Evolutionary conservation across 768 basidiomycete species (phyloP), one percentile per base, ranked within the genome.

Genomic region (Boletales sp.): DNA sequence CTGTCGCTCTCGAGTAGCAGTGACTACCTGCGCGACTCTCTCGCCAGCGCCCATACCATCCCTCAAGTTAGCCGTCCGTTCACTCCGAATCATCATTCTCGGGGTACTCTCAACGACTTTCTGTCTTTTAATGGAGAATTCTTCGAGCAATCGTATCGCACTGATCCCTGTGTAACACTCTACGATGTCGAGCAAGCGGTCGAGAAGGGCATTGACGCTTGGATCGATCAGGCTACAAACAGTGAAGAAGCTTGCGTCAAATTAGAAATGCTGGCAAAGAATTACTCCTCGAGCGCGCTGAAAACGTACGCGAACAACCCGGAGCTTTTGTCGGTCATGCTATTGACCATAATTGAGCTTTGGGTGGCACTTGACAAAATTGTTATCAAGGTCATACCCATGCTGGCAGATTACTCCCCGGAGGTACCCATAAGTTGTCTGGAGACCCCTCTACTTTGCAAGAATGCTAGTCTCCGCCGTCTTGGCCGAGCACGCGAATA

Each of bases 281-380:
- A 53, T 5, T 71, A 75, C 42, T 57, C 59, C 5, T 48, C 54
- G 1, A 49, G 58, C 1, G 68, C 75, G 1, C 25, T 42, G 19
- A 32, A 17, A 1, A 46, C 56, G 8, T 75, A 74, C 44, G 43
- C 46, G 13, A 53, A 55, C 19, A 74, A 68, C 39, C 70, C 75
- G 8, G 74, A 77, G 49, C 43, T 54, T 15, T 35, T 57, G 5
- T 70, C 69, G 15, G 47, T 72, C 15, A 74, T 79, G 69, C 54
- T 80, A 32, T 62, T 81, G 43, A 74, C 73, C 5, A 50, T 73
- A 30, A 57, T 79, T 18, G 71, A 76, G 30, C 62, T 81, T 15
- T 81, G 80, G 79, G 64, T 75, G 1, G 74, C 71, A 0, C 61
- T 80, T 6, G 79, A 81, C 54, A 66, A 54, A 21, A 31, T 73